Conservation (phyloP, 345 rosid genomes). For the Laguncularia racemosa region DNA sequence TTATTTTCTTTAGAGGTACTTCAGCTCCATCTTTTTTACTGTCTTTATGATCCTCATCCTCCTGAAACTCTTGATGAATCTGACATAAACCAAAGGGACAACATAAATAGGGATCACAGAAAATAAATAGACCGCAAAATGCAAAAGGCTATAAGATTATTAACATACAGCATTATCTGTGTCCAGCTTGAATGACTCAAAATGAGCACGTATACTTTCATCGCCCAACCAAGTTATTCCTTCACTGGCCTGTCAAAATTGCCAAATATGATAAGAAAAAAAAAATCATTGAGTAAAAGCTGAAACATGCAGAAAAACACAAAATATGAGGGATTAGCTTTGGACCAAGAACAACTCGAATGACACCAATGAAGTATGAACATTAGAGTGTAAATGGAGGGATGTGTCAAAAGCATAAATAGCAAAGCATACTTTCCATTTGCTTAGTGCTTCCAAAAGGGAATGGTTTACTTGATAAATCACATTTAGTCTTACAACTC, state of each 20-base stretch:
- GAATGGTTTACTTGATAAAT: no score
- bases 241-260: constrained; percentile 42
- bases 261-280: no score
- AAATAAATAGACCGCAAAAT: neutral
- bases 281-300: no score
- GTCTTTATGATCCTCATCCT: constrained; percentile 41
- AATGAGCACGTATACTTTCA: constrained; percentile 60
- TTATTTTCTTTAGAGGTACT: constrained; percentile 66
- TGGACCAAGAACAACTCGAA: no score
- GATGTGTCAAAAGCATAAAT: no score
- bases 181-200: constrained; percentile 61
- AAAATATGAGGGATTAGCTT: neutral
- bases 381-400: no score
- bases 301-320: neutral
- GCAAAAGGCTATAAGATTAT: neutral
- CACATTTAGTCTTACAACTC: no score
- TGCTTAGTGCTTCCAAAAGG: no score
- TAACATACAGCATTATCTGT: constrained; percentile 44
- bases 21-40: constrained; percentile 70
- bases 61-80: constrained; percentile 37
- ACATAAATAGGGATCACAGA: constrained; percentile 9
- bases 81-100: constrained; percentile 21
- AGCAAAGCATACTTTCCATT: no score
- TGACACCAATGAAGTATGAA: no score
- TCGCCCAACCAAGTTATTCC: constrained; percentile 79